Evolutionary conservation across 2,329 filamentous ascomycete genomes (phyloP), one percentile per base, ranked within the genome.

Genomic region (Plectosphaerella sp.): DNA sequence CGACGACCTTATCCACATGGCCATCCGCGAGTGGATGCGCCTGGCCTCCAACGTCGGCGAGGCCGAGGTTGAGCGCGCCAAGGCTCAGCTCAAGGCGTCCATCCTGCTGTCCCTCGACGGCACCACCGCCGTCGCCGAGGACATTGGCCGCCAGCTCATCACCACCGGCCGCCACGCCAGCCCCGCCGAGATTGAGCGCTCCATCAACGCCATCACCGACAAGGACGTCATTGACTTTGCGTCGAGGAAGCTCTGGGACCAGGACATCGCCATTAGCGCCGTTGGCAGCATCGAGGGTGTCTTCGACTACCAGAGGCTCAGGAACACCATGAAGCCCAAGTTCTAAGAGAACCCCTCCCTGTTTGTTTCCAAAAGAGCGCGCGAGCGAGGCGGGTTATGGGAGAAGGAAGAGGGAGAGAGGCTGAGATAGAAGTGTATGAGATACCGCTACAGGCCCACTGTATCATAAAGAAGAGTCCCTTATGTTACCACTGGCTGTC

Each of bases 171-270:
- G 92, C 66, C 87, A 93, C 61, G 88, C 95, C 84, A 86, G 79
- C 69, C 90, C 94, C 55, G 88, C 88, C 72, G 94, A 99, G 81
- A 93, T 99, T 60, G 94, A 99, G 84, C 86, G 90, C 64, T 84
- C 87, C 61, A 91, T 99, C 63, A 87, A 92, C 67, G 80, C 77
- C 63, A 93, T 99, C 68, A 91, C 91, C 59, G 91, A 92, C 75
- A 95, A 95, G 81, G 91, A 97, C 66, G 90, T 99, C 59, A 97
- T 97, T 89, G 85, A 88, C 65, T 99, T 97, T 70, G 93, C 93
- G 65, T 88, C 89, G 80, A 85, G 86, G 74, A 96, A 94, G 78
- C 78, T 99, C 56, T 99, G 94, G 94, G 94, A 99, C 76, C 88
- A 93, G 75, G 94, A 99, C 71, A 79, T 99, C 64, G 94, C 94